Evolutionary conservation across 768 basidiomycete species (phyloP).

Genomic region (Zangia roseola): DNA sequence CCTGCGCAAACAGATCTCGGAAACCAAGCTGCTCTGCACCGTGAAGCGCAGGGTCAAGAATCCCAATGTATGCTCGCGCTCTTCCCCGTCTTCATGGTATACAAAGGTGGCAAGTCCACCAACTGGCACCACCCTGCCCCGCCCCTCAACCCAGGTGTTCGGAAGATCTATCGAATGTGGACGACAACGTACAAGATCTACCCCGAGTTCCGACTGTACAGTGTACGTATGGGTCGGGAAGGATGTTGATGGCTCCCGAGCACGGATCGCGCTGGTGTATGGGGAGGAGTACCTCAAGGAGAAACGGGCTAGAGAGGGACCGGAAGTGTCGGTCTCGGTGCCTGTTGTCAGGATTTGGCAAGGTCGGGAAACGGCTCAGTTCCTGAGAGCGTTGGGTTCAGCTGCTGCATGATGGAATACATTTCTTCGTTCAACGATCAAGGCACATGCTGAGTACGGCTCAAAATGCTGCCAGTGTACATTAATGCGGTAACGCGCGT

Average conservation of each 20-base stretch:
- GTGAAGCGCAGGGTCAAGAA: conserved; percentile 61
- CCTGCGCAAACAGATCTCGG: conserved; percentile 35
- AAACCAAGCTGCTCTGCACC: conserved; percentile 57
- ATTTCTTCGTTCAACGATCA: neutral
- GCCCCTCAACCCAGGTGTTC: conserved; percentile 42
- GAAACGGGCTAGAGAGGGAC: conserved; percentile 23
- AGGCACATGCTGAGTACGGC: no score
- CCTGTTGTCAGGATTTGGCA: conserved; percentile 23
- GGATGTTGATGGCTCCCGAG: conserved; percentile 41
- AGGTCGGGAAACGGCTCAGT: conserved; percentile 50
- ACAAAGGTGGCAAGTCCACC: conserved; percentile 49
- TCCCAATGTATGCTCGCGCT: conserved; percentile 50
- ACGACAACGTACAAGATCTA: conserved; percentile 23
- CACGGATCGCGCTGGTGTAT: conserved; percentile 54
- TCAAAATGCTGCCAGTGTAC: neutral
- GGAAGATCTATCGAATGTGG: conserved; percentile 51
- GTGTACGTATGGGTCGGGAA: conserved; percentile 63
- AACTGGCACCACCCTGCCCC: conserved; percentile 51
- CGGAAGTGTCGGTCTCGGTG: conserved; percentile 19
- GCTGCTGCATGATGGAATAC: neutral
- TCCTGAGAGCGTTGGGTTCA: conserved; percentile 26
- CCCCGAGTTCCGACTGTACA: conserved; percentile 1
- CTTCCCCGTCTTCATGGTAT: conserved; percentile 46
- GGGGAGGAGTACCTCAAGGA: conserved; percentile 54
- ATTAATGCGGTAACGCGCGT: neutral